phyloP scores from a whole-genome alignment of 495 filamentous ascomycete genomes.

The Entonaema liquescens region DNA sequence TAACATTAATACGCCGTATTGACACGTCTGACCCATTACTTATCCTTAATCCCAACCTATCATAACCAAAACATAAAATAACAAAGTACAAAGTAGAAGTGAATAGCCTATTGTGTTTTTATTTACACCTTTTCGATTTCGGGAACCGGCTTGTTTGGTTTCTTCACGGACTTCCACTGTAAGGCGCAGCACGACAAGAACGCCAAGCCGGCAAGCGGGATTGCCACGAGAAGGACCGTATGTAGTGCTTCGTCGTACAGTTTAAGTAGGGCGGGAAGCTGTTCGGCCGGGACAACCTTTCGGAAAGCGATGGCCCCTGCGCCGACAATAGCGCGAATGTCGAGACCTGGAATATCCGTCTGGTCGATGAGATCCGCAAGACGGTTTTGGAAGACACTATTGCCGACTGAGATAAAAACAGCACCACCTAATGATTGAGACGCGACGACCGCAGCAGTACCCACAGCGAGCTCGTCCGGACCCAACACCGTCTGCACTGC shows the following conservation, averaged over 20 bases:
- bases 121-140: constrained; percentile 26
- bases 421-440: constrained; percentile 66
- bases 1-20: constrained; percentile 1
- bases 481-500: constrained; percentile 63
- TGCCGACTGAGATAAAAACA: constrained; percentile 65
- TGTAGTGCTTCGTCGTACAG: constrained; percentile 47
- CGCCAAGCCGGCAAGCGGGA: constrained; percentile 50
- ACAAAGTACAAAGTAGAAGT: neutral
- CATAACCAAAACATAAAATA: constrained; percentile 2
- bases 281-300: constrained; percentile 40
- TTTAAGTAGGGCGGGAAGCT: constrained; percentile 42
- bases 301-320: constrained; percentile 62
- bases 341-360: constrained; percentile 39
- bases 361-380: constrained; percentile 18
- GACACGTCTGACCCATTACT: neutral
- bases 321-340: constrained; percentile 45
- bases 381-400: constrained; percentile 51
- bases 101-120: neutral
- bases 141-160: constrained; percentile 5
- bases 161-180: constrained; percentile 63
- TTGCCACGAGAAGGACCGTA: constrained; percentile 42
- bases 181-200: constrained; percentile 54
- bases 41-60: neutral
- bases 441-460: constrained; percentile 65
- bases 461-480: constrained; percentile 61